A percentile compares a stretch with the other conserved stretches of the same genome.
Evolutionary conservation across 192 early-diverging fungal species (phyloP).

Genomic region (Phycomyces nitens): DNA sequence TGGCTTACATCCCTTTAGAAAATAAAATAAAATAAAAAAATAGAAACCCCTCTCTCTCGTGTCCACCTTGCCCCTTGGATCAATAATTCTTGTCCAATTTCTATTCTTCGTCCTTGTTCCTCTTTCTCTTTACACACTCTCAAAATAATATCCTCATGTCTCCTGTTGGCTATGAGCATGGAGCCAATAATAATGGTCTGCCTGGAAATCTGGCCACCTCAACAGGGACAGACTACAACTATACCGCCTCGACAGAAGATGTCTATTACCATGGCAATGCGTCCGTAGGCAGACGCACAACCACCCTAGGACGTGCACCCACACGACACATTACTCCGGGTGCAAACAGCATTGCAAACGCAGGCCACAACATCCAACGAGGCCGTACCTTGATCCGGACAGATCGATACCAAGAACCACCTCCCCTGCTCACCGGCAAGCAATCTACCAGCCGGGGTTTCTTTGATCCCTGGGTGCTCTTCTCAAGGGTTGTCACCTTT

Average conservation of each 20-base stretch:
- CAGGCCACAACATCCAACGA: slow-evolving; percentile 61
- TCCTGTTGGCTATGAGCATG: background rate
- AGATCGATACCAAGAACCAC: slow-evolving; percentile 63
- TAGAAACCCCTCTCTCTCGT: background rate
- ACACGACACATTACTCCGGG: slow-evolving; percentile 36
- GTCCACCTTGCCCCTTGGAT: background rate
- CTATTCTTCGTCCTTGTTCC: background rate
- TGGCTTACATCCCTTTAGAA: background rate
- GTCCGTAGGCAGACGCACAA: slow-evolving; percentile 16
- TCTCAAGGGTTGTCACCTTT: slow-evolving; percentile 63
- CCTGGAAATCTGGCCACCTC: background rate
- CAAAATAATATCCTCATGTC: background rate
- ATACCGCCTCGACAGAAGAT: background rate
- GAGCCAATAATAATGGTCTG: too few species aligned
- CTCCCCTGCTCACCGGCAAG: slow-evolving; percentile 62
- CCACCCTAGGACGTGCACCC: slow-evolving; percentile 34
- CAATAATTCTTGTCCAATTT: background rate
- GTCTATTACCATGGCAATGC: background rate
- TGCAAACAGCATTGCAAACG: slow-evolving; percentile 30
- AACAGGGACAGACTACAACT: background rate
- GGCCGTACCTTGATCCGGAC: slow-evolving; percentile 70
- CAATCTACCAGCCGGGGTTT: slow-evolving; percentile 37
- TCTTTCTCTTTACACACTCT: background rate
- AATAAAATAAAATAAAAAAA: too few species aligned
- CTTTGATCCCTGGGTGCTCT: slow-evolving; percentile 63